Evolutionary conservation across 2,329 filamentous ascomycete species (phyloP), one percentile per base, ranked within the genome.

Genomic region (Clonostachys solani): DNA sequence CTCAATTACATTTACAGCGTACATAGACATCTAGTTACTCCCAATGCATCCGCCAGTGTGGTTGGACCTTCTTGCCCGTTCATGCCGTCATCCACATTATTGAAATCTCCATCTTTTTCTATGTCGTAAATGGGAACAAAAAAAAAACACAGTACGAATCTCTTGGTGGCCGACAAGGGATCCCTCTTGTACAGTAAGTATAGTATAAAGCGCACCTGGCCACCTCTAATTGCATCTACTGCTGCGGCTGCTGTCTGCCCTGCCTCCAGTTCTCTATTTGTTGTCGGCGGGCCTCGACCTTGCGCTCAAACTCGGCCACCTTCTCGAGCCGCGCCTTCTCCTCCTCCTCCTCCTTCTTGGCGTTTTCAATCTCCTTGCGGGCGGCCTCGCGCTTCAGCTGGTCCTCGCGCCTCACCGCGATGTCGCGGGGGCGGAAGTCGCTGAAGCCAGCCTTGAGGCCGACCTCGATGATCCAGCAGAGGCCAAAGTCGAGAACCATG

Each of bases 341-440:
- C 42, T 66, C 75, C 52, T 78, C 74, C 12, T 65, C 66, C 15
- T 71, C 67, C 66, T 74, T 74, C 56, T 67, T 58, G 45, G 60
- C 63, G 52, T 73, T 73, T 58, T 82, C 81, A 43, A 75, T 75
- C 48, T 75, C 74, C 64, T 86, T 87, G 55, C 92, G 79, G 53
- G 76, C 75, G 47, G 78, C 73, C 71, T 97, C 92, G 40, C 84
- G 75, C 63, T 84, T 80, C 12, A 95, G 71, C 76, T 99, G 94
- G 62, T 99, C 94, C 5, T 87, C 84, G 49, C 94, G 76, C 52
- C 94, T 80, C 45, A 87, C 75, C 2, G 94, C 92, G 60, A 99
- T 97, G 63, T 97, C 94, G 64, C 95, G 92, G 3, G 94, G 90
- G 54, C 83, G 84, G 72, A 89, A 95, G 67, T 99, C 94, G 54